phyloP scores from a whole-genome alignment of 2,329 filamentous ascomycete species.

The Canariomyces notabilis region DNA sequence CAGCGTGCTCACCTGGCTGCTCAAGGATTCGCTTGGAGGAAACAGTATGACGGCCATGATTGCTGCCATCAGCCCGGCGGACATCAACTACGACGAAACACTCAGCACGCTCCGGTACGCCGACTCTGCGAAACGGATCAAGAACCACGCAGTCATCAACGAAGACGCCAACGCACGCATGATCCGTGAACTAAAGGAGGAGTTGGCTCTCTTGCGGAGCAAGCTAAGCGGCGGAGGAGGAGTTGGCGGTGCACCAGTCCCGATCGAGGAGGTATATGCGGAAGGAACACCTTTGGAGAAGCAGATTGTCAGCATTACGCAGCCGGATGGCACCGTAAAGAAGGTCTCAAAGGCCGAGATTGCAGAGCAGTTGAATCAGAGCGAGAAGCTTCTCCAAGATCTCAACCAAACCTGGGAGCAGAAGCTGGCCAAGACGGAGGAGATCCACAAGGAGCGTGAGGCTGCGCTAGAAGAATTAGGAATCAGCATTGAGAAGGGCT shows the following conservation, averaged over 20 bases:
- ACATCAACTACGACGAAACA: constrained; percentile 99
- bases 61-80: constrained; percentile 93
- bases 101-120: constrained; percentile 93
- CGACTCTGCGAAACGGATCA: constrained; percentile 96
- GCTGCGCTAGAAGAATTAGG: constrained; percentile 91
- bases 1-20: constrained; percentile 89
- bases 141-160: constrained; percentile 99
- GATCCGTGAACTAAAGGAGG: constrained; percentile 97
- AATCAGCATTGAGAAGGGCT: constrained; percentile 98
- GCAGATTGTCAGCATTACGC: constrained; percentile 92
- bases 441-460: constrained; percentile 96
- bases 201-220: constrained; percentile 75
- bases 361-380: constrained; percentile 90
- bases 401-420: constrained; percentile 99
- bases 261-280: constrained; percentile 78
- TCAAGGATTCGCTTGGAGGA: constrained; percentile 94
- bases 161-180: constrained; percentile 98
- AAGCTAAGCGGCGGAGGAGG: constrained; percentile 61
- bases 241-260: constrained; percentile 42
- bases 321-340: constrained; percentile 78
- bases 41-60: constrained; percentile 99
- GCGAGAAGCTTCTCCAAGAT: constrained; percentile 91
- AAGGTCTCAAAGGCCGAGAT: constrained; percentile 98
- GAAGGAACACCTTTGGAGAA: constrained; percentile 89
- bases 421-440: constrained; percentile 89